phyloP scores from a whole-genome alignment of 352 stramenopile species.

The Phytophthora brassicae region DNA sequence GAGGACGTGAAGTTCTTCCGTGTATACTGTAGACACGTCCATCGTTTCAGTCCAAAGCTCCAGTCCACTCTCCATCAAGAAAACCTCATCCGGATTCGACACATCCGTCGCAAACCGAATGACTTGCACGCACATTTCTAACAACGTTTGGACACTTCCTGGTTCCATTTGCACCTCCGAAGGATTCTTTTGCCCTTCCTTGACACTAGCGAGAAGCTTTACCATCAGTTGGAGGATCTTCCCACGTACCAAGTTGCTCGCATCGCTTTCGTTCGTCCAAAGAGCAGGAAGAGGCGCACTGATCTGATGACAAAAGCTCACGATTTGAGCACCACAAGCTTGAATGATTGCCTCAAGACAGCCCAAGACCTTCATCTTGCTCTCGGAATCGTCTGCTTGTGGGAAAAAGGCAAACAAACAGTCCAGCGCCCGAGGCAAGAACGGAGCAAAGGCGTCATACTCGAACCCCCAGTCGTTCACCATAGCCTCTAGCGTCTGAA shows the following conservation, averaged over 20 bases:
- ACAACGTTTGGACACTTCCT: conserved; percentile 40
- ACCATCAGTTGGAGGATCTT: conserved; percentile 82
- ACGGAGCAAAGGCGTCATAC: conserved; percentile 64
- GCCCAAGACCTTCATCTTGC: conserved; percentile 76
- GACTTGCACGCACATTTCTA: conserved; percentile 74
- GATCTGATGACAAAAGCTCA: conserved; percentile 61
- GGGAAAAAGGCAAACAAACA: conserved; percentile 75
- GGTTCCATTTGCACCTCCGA: conserved; percentile 11
- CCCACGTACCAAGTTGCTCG: conserved; percentile 76
- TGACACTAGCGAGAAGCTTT: conserved; percentile 62
- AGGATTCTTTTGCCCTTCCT: conserved; percentile 34
- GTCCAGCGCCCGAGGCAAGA: conserved; percentile 57
- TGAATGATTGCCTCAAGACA: conserved; percentile 77
- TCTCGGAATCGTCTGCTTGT: conserved; percentile 62
- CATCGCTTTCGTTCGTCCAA: conserved; percentile 70
- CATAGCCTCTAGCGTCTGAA: conserved; percentile 82
- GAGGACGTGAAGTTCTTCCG: conserved; percentile 62
- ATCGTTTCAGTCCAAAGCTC: conserved; percentile 71
- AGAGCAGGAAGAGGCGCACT: conserved; percentile 67
- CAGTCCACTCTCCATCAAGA: conserved; percentile 83
- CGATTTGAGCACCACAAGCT: conserved; percentile 52
- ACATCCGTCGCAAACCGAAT: conserved; percentile 74
- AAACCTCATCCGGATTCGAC: conserved; percentile 81
- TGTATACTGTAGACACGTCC: conserved; percentile 54
- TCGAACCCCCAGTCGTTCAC: conserved; percentile 85